phyloP scores from a whole-genome alignment of 2,329 filamentous ascomycete species.

The Botryotinia calthae region DNA sequence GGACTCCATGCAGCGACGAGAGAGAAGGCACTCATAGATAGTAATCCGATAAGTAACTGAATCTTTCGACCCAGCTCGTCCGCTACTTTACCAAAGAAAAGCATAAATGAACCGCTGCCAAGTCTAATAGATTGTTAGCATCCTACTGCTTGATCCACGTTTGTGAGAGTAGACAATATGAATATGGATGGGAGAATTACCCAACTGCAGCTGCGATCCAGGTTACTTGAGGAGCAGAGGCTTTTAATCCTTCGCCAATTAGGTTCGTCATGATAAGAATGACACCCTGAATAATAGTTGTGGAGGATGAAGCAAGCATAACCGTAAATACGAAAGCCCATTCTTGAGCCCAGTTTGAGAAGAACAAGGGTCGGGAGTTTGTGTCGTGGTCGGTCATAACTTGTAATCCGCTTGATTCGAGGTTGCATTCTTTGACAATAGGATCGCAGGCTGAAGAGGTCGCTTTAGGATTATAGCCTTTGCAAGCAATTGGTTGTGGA shows the following conservation, averaged over 20 bases:
- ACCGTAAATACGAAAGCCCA: constrained; percentile 41
- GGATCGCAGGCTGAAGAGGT: neutral
- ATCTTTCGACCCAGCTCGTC: constrained; percentile 63
- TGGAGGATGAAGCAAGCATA: constrained; percentile 64
- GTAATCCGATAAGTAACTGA: constrained; percentile 59
- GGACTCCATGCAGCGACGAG: constrained; percentile 59
- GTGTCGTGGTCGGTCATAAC: constrained; percentile 27
- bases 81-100: constrained; percentile 64
- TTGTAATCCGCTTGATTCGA: neutral
- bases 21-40: constrained; percentile 55
- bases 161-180: neutral
- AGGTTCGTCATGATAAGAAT: constrained; percentile 61
- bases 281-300: constrained; percentile 56
- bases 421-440: constrained; percentile 6
- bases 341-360: constrained; percentile 31
- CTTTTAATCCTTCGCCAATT: constrained; percentile 57
- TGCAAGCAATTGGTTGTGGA: neutral
- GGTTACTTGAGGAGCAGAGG: constrained; percentile 64
- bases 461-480: neutral
- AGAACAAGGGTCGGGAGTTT: constrained; percentile 29
- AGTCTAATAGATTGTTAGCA: constrained; percentile 44
- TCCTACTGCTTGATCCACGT: neutral
- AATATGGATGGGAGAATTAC: constrained; percentile 35
- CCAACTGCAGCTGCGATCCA: constrained; percentile 65
- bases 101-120: constrained; percentile 61